These are phyloP conservation scores for Didymosphaeria variabile DNA, from an alignment of 2,329 filamentous ascomycete genomes.

Conservation along the genomic window DNA sequence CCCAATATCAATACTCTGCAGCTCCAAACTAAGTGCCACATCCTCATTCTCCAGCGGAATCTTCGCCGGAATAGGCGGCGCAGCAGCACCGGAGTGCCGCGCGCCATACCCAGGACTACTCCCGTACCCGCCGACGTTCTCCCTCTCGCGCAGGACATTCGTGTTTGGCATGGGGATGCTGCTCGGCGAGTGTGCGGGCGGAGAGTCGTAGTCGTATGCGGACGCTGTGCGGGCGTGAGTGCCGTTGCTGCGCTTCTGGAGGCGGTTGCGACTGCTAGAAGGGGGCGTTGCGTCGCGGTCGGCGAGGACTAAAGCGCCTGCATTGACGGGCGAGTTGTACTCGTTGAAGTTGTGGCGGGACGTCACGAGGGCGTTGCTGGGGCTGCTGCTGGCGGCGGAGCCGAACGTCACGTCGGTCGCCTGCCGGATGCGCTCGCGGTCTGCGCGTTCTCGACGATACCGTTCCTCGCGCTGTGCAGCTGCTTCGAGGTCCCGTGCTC, in stretches of 20 bases:
- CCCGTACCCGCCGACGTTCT: conserved; percentile 44
- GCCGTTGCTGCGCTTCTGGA: conserved; percentile 42
- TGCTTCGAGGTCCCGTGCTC: conserved; percentile 56
- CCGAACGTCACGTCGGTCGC: conserved; percentile 40
- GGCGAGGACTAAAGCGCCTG: conserved; percentile 36
- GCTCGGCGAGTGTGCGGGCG: conserved; percentile 23
- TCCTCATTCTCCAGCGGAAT: conserved; percentile 64
- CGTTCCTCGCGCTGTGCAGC: conserved; percentile 43
- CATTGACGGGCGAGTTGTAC: conserved; percentile 26
- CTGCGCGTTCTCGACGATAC: conserved; percentile 44
- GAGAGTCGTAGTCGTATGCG: conserved; percentile 24
- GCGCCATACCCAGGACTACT: conserved; percentile 37
- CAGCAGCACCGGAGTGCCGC: conserved; percentile 38
- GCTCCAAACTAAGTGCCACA: conserved; percentile 73
- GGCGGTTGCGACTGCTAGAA: conserved; percentile 36
- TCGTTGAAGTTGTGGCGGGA: conserved; percentile 38
- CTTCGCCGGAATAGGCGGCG: conserved; percentile 75
- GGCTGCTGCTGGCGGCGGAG: conserved; percentile 18
- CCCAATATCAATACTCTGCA: conserved; percentile 63
- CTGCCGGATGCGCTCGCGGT: conserved; percentile 44
- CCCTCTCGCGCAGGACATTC: conserved; percentile 46
- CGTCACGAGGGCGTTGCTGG: conserved; percentile 42
- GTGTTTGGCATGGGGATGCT: conserved; percentile 29
- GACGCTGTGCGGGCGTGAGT: conserved; percentile 31
- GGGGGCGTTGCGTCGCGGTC: conserved; percentile 28